These are phyloP conservation scores for Chaetothyriales sp. DNA, from an alignment of 2,329 filamentous ascomycete species.

Conservation along the genomic window DNA sequence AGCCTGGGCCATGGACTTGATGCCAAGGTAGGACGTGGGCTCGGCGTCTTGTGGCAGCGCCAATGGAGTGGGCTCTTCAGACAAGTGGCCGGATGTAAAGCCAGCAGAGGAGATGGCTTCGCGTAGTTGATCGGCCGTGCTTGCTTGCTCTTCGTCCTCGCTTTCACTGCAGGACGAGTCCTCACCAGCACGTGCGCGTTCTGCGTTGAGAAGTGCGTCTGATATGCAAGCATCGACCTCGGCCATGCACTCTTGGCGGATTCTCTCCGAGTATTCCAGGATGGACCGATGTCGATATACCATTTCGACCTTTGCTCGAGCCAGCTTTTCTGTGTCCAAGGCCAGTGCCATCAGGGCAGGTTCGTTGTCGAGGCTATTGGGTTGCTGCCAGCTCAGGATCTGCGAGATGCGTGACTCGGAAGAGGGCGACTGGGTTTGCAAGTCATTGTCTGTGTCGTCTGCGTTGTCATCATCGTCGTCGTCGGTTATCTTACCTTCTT, in stretches of 20 bases:
- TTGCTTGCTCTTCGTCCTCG: conserved; percentile 11
- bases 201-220: conserved; percentile 77
- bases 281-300: conserved; percentile 83
- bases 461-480: conserved; percentile 30
- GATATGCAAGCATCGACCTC: conserved; percentile 93
- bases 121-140: conserved; percentile 2
- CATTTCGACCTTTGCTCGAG: conserved; percentile 80
- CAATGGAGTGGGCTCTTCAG: conserved; percentile 6
- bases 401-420: conserved; percentile 91
- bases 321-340: conserved; percentile 71
- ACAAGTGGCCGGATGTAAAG: neutral
- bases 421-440: conserved; percentile 86
- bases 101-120: neutral
- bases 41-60: conserved; percentile 10
- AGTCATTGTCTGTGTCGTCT: conserved; percentile 48
- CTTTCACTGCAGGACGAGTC: conserved; percentile 46
- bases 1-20: conserved; percentile 39
- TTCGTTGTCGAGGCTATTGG: conserved; percentile 80
- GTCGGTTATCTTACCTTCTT: conserved; percentile 45
- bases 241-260: conserved; percentile 82
- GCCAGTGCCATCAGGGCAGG: conserved; percentile 78
- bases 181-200: conserved; percentile 70
- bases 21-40: conserved; percentile 9
- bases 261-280: conserved; percentile 88
- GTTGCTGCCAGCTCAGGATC: conserved; percentile 91